A percentile compares a stretch with the other conserved stretches of the same genome.
phyloP scores from a whole-genome alignment of 768 basidiomycete genomes.

The Suillus fuscotomentosus region DNA sequence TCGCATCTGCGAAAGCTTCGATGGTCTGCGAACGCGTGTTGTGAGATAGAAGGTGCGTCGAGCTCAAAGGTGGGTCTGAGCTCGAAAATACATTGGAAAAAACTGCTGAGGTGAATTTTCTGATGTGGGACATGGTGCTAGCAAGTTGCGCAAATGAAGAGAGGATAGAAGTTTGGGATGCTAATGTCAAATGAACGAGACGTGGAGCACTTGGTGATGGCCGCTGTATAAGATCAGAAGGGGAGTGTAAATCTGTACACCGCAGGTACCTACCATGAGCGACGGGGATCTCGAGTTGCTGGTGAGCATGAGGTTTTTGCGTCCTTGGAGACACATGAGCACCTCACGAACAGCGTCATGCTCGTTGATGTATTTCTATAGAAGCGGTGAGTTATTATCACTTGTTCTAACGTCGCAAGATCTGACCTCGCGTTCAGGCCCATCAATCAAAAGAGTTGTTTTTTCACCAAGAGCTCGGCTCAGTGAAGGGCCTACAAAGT shows the following conservation, averaged over 20 bases:
- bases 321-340: constrained; percentile 73
- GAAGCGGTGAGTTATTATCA: neutral
- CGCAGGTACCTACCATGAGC: constrained; percentile 29
- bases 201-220: constrained; percentile 52
- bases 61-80: constrained; percentile 21
- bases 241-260: neutral
- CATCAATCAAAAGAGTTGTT: constrained; percentile 37
- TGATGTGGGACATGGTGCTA: constrained; percentile 59
- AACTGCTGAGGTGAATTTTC: constrained; percentile 55
- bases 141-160: constrained; percentile 56
- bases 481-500: constrained; percentile 43
- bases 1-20: constrained; percentile 82
- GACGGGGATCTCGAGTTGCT: constrained; percentile 28
- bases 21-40: constrained; percentile 50
- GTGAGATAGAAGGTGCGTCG: constrained; percentile 22
- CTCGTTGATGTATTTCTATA: constrained; percentile 69
- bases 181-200: constrained; percentile 64
- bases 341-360: constrained; percentile 77
- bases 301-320: constrained; percentile 55
- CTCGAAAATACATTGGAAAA: constrained; percentile 32
- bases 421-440: constrained; percentile 42
- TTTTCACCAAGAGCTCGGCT: constrained; percentile 38
- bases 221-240: constrained; percentile 27
- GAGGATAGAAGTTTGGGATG: constrained; percentile 66
- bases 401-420: neutral